These are phyloP conservation scores for Penicillium samsonianum DNA, from an alignment of 495 filamentous ascomycete species.

Conservation along the genomic window DNA sequence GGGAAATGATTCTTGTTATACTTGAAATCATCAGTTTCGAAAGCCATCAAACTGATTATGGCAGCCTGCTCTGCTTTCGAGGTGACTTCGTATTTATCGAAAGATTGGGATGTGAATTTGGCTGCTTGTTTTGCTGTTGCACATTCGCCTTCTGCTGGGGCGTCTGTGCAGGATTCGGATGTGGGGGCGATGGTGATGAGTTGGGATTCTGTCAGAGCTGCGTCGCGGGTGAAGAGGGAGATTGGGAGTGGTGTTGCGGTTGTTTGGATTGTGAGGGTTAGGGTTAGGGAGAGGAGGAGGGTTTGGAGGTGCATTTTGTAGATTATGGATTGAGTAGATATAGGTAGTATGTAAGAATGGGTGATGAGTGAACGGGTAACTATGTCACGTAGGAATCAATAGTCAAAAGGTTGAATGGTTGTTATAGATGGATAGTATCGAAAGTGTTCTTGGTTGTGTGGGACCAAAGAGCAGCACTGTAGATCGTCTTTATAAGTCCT, in stretches of 20 bases:
- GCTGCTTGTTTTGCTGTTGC: constrained; percentile 64
- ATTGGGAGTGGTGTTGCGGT: constrained; percentile 18
- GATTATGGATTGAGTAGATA: neutral
- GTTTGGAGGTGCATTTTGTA: constrained; percentile 9
- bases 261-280: constrained; percentile 21
- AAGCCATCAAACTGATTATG: constrained; percentile 61
- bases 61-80: constrained; percentile 61
- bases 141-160: constrained; percentile 58
- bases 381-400: neutral
- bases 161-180: constrained; percentile 49
- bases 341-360: neutral
- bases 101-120: constrained; percentile 54
- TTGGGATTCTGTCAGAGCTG: constrained; percentile 42
- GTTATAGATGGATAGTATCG: neutral
- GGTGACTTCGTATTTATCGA: constrained; percentile 57
- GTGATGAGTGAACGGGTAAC: neutral
- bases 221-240: neutral
- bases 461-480: neutral
- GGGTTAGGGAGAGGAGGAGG: constrained; percentile 19
- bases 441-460: neutral
- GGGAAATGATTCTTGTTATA: constrained; percentile 68
- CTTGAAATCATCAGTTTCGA: constrained; percentile 68
- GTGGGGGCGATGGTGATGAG: constrained; percentile 56
- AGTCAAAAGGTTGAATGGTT: neutral
- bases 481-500: constrained; percentile 8